Evolutionary conservation across 257 asterid genomes (phyloP), one percentile per base, ranked within the genome.

Genomic region (Gentiana macrophylla): DNA sequence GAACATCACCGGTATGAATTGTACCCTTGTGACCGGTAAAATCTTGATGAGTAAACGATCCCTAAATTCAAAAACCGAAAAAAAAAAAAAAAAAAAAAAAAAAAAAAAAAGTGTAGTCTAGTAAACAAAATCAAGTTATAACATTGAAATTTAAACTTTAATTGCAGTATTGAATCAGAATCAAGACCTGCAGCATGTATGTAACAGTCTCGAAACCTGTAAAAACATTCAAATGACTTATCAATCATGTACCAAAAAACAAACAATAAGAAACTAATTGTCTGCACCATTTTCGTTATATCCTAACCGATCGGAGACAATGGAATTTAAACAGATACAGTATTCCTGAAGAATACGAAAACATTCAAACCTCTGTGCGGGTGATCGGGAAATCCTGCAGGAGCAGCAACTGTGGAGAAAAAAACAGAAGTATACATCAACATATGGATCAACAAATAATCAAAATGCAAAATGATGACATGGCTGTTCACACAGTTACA

Each of bases 361-460:
- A 35, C 58, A 34, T 3, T 55, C n/a, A n/a, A 72, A 86, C 98
- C 98, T 76, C 95, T 75, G 80, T 91, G 98, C 24, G 98, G 98
- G 75, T 91, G 98, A 46, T 91, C 96, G 8, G 98, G 96, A 63
- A 91, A 91, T 72, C 96, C 98, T 57, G 92, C 98, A 52, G 98
- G 96, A 11, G 95, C 84, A 35, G 94, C 51, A 70, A 91, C 98
- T 91, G 87, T 12, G 6, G 59, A 15, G 3, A 57, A 55, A 50
- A 53, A 41, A 37, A 72, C 13, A 45, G 43, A 48, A 54, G 9
- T n/a, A 8, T 4, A 8, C 1, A 7, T 41, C 15, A 52, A 38
- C 3, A 32, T 32, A 5, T 41, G 9, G 5, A 5, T 10, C 6
- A 41, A 41, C 9, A 41, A 7, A 41, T 41, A 7, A 41, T 41